These are phyloP conservation scores for Fraxinus quadrangulata DNA, from an alignment of 257 asterid genomes.

Conservation along the genomic window DNA sequence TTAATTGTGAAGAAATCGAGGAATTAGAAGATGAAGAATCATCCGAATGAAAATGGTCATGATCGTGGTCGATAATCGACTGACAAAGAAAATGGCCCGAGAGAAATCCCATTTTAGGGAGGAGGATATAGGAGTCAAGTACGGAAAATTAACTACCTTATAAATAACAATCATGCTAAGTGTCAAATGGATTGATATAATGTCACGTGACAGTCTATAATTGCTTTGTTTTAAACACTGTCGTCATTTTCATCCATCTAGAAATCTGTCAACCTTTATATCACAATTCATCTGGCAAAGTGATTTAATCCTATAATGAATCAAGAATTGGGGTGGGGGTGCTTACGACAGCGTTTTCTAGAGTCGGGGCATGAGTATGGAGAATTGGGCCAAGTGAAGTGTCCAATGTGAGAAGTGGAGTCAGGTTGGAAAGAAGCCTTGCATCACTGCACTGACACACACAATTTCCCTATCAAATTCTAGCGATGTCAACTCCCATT, in stretches of 20 bases:
- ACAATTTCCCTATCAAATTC: neutral
- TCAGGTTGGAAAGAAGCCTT: slow-evolving; percentile 1
- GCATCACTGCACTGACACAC: neutral
- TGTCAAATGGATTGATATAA: no score
- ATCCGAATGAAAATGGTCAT: slow-evolving; percentile 17
- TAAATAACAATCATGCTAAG: neutral
- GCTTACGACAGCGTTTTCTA: neutral
- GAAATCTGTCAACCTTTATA: no score
- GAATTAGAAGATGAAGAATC: slow-evolving; percentile 33
- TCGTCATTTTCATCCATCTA: no score
- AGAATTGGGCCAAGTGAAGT: slow-evolving; percentile 21
- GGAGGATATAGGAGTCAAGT: neutral
- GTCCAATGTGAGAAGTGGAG: neutral
- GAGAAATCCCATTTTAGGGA: slow-evolving; percentile 35
- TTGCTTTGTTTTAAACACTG: no score
- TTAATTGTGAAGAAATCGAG: slow-evolving; percentile 55
- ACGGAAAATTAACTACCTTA: neutral
- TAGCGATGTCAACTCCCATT: neutral
- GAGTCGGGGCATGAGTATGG: neutral
- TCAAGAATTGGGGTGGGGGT: neutral
- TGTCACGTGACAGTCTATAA: no score
- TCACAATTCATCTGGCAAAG: no score
- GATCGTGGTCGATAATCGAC: neutral
- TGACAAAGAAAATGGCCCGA: slow-evolving; percentile 29
- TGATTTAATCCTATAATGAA: neutral